phyloP scores from a whole-genome alignment of 2,329 filamentous ascomycete species.

The Conoideocrella luteorostrata region DNA sequence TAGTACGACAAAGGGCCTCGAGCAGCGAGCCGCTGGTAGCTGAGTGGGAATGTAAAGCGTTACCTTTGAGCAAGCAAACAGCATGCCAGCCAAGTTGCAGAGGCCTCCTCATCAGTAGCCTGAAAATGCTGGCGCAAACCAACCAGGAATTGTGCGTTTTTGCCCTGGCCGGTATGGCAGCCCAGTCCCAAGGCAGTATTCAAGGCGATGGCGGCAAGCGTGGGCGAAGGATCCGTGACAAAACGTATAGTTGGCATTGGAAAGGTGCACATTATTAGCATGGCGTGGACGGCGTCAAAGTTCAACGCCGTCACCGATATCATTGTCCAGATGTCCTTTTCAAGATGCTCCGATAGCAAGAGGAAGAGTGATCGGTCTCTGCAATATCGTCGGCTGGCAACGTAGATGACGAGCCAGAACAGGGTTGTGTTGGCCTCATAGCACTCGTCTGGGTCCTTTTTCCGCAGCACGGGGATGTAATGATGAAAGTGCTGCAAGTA shows the following conservation, averaged over 20 bases:
- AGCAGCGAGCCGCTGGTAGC: no score
- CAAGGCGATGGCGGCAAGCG: constrained; percentile 39
- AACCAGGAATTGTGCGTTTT: constrained; percentile 40
- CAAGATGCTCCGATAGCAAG: constrained; percentile 41
- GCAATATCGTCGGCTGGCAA: constrained; percentile 43
- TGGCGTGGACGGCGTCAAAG: constrained; percentile 43
- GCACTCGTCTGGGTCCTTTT: constrained; percentile 42
- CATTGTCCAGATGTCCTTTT: constrained; percentile 38
- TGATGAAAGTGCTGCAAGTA: constrained; percentile 48
- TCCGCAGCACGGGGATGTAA: constrained; percentile 45
- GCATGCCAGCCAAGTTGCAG: constrained; percentile 46
- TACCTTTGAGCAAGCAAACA: constrained; percentile 47
- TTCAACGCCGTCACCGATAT: constrained; percentile 36
- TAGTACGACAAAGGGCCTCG: no score
- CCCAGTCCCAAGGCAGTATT: constrained; percentile 43
- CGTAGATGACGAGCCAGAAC: constrained; percentile 49
- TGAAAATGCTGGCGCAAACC: constrained; percentile 35
- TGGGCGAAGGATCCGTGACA: constrained; percentile 42
- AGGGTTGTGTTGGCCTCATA: constrained; percentile 42
- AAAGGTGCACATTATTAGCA: constrained; percentile 47
- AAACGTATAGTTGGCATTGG: constrained; percentile 45
- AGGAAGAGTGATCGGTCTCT: constrained; percentile 34
- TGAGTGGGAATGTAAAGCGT: background rate
- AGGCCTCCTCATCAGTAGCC: constrained; percentile 45
- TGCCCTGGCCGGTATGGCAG: constrained; percentile 46